These are phyloP conservation scores for Actinidia arguta DNA, from an alignment of 179 eudicot genomes.

Conservation along the genomic window DNA sequence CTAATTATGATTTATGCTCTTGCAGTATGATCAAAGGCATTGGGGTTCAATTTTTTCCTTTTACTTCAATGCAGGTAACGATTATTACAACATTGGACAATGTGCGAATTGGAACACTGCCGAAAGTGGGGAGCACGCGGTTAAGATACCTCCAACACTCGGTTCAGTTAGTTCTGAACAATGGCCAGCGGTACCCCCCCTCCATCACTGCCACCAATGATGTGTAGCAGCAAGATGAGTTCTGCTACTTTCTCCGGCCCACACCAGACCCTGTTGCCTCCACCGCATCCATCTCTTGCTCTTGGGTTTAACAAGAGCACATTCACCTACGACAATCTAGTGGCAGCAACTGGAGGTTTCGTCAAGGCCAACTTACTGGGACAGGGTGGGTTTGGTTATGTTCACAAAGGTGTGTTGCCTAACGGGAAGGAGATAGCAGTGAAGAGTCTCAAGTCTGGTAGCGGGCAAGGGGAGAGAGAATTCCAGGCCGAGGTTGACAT, in stretches of 20 bases:
- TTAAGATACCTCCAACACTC: constrained; percentile 48
- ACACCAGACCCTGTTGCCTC: constrained; percentile 25
- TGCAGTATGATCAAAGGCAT: background rate
- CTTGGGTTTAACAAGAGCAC: constrained; percentile 33
- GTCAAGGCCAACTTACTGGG: constrained; percentile 31
- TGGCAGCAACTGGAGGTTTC: constrained; percentile 33
- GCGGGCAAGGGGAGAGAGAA: constrained; percentile 45
- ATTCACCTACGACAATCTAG: constrained; percentile 36
- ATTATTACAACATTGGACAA: constrained; percentile 26
- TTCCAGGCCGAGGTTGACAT: constrained; percentile 43
- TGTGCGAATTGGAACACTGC: constrained; percentile 20
- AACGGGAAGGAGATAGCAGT: constrained; percentile 47
- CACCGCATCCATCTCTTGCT: constrained; percentile 37
- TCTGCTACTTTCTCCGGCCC: constrained; percentile 28
- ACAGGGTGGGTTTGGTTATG: constrained; percentile 48
- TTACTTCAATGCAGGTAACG: constrained; percentile 26
- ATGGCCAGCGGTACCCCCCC: constrained; percentile 19
- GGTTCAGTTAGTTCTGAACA: constrained; percentile 32
- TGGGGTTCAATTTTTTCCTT: background rate
- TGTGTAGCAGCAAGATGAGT: constrained; percentile 30
- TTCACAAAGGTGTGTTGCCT: constrained; percentile 45
- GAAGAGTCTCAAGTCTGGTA: constrained; percentile 39
- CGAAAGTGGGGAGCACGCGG: constrained; percentile 35
- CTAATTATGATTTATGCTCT: too few relatives aligned
- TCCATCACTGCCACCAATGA: constrained; percentile 34